A percentile compares a stretch with the other conserved stretches of the same genome.
Conservation (phyloP, 2,329 filamentous ascomycete species). For the Ophiostoma montium region DNA sequence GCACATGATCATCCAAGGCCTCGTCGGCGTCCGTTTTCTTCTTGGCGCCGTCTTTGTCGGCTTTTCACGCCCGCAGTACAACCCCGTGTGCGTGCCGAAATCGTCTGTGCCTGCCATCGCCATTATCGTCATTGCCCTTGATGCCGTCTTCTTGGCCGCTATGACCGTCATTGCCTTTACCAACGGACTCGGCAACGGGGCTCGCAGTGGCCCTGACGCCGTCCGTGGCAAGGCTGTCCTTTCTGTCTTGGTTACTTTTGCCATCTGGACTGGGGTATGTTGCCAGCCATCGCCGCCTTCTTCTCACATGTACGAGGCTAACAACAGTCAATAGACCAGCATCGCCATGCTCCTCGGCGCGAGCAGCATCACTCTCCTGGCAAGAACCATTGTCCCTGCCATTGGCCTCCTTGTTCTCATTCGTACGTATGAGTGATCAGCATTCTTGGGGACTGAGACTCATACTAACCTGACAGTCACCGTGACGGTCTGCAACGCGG, state of each 20-base stretch:
- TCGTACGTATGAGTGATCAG: too few species aligned
- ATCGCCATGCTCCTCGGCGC: slow-evolving; percentile 36
- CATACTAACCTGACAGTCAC: slow-evolving; percentile 17
- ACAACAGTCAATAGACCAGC: slow-evolving; percentile 29
- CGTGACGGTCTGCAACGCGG: slow-evolving; percentile 26
- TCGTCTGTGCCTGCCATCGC: slow-evolving; percentile 31
- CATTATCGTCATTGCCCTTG: slow-evolving; percentile 29
- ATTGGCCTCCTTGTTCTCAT: slow-evolving; percentile 34
- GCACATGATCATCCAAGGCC: slow-evolving; percentile 30
- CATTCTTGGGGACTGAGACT: too few species aligned
- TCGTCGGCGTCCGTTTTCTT: slow-evolving; percentile 34
- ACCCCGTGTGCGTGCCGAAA: slow-evolving; percentile 35
- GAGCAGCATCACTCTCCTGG: slow-evolving; percentile 25
- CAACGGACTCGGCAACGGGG: slow-evolving; percentile 21
- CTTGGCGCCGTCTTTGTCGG: slow-evolving; percentile 40
- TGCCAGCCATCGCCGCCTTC: too few species aligned
- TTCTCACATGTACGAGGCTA: neutral
- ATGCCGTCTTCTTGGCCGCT: slow-evolving; percentile 29
- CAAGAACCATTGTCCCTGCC: slow-evolving; percentile 36
- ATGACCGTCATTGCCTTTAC: slow-evolving; percentile 29
- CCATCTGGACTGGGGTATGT: slow-evolving; percentile 37
- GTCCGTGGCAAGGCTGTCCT: slow-evolving; percentile 27
- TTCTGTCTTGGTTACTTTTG: slow-evolving; percentile 28
- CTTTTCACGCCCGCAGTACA: slow-evolving; percentile 37
- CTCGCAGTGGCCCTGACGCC: slow-evolving; percentile 17